Percentiles rank a stretch among this genome's conserved stretches.
These are phyloP conservation scores for Rosa multiflora DNA, from an alignment of 306 rosid genomes.

Conservation along the genomic window DNA sequence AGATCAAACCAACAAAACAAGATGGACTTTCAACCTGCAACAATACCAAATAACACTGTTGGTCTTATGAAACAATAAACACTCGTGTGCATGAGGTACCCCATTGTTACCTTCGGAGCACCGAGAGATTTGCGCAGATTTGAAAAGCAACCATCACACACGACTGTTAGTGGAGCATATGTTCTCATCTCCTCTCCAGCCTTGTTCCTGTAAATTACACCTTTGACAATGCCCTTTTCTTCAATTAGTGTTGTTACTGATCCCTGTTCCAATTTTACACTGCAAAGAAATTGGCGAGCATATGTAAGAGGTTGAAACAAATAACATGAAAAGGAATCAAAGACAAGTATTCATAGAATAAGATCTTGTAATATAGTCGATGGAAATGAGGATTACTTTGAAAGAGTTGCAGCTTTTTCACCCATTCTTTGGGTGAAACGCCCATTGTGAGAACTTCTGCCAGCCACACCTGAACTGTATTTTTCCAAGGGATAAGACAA, in stretches of 20 bases:
- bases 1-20: slow-evolving; percentile 57
- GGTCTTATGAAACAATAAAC: neutral
- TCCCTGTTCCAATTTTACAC: slow-evolving; percentile 14
- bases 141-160: slow-evolving; percentile 62
- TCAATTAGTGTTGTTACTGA: slow-evolving; percentile 5
- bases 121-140: slow-evolving; percentile 50
- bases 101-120: slow-evolving; percentile 37
- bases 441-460: slow-evolving; percentile 10
- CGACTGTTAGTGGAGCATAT: slow-evolving; percentile 49
- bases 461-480: neutral
- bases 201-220: slow-evolving; percentile 10
- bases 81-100: neutral
- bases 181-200: slow-evolving; percentile 4
- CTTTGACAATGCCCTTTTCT: slow-evolving; percentile 11
- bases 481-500: neutral
- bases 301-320: neutral
- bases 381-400: slow-evolving; percentile 10
- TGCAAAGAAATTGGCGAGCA: neutral
- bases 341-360: neutral
- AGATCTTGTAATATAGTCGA: neutral
- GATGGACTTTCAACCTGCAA: slow-evolving; percentile 36
- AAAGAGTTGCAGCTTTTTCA: slow-evolving; percentile 3
- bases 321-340: neutral
- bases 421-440: slow-evolving; percentile 48
- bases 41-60: neutral